phyloP scores from a whole-genome alignment of 306 rosid species.

The Luffa acutangula region DNA sequence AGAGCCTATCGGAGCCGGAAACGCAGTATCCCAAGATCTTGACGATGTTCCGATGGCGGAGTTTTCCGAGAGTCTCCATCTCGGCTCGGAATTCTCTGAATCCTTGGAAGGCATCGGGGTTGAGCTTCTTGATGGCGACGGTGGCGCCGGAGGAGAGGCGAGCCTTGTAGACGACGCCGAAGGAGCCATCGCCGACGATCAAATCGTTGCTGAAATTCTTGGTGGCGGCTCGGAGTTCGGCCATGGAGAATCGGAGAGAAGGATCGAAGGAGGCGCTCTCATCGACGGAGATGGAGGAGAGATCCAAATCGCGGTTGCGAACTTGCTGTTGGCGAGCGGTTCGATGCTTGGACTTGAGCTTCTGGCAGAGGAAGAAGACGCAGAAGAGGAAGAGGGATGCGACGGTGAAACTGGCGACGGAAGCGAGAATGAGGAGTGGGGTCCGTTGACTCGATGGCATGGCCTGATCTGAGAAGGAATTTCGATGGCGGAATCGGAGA shows the following conservation, averaged over 20 bases:
- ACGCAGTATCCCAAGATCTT: conserved; percentile 70
- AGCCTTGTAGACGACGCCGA: conserved; percentile 85
- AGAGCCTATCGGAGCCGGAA: conserved; percentile 49
- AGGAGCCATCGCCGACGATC: conserved; percentile 87
- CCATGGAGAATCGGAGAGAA: conserved; percentile 46
- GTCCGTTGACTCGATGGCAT: background rate
- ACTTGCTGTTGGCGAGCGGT: background rate
- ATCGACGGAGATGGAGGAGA: conserved; percentile 21
- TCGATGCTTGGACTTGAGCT: background rate
- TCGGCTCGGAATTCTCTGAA: conserved; percentile 89
- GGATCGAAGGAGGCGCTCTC: conserved; percentile 66
- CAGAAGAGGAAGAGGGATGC: background rate
- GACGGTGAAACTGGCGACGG: background rate
- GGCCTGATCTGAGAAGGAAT: background rate
- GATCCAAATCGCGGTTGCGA: background rate
- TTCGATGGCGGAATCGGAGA: background rate
- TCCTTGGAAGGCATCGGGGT: conserved; percentile 87
- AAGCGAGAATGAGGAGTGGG: background rate
- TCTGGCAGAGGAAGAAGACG: background rate
- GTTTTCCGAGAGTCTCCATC: conserved; percentile 73
- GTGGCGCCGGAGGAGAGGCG: conserved; percentile 46
- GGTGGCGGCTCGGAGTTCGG: conserved; percentile 57
- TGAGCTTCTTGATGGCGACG: conserved; percentile 79
- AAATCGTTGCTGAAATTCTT: conserved; percentile 50
- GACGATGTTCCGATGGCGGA: conserved; percentile 61